phyloP scores from a whole-genome alignment of 192 early-diverging fungal species.

The Coemansia sp. region DNA sequence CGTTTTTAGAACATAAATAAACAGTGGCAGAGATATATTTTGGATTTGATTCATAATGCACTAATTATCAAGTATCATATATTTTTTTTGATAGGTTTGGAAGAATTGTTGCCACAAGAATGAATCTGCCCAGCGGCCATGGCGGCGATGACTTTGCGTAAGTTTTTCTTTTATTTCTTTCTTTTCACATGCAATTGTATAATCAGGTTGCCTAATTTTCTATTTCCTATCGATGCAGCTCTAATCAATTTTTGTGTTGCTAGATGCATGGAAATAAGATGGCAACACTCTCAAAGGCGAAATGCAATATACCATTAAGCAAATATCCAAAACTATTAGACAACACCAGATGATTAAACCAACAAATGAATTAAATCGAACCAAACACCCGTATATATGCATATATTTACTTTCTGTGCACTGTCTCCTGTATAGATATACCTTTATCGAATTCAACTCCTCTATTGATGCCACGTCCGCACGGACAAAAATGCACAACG shows the following conservation, averaged over 20 bases:
- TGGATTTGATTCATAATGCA: slow-evolving; percentile 5
- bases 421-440: slow-evolving; percentile 29
- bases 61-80: not conserved
- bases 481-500: slow-evolving; percentile 33
- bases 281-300: too few species aligned
- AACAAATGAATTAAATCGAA: too few species aligned
- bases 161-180: slow-evolving; percentile 14
- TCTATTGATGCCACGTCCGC: slow-evolving; percentile 36
- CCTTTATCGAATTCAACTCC: slow-evolving; percentile 40
- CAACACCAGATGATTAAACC: too few species aligned
- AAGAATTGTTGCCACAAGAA: slow-evolving; percentile 35
- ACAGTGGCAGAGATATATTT: not conserved
- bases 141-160: slow-evolving; percentile 38
- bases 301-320: too few species aligned
- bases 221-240: too few species aligned
- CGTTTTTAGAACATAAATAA: too few species aligned
- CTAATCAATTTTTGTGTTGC: too few species aligned
- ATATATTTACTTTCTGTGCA: not conserved
- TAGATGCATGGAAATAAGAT: too few species aligned
- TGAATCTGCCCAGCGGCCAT: slow-evolving; percentile 10
- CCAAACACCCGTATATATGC: not conserved
- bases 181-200: not conserved
- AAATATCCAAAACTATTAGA: too few species aligned
- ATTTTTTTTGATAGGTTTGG: slow-evolving; percentile 33
- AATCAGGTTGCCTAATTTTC: not conserved